These are phyloP conservation scores for Prillingera fragicola DNA, from an alignment of 1,284 basidiomycete species.

Conservation along the genomic window DNA sequence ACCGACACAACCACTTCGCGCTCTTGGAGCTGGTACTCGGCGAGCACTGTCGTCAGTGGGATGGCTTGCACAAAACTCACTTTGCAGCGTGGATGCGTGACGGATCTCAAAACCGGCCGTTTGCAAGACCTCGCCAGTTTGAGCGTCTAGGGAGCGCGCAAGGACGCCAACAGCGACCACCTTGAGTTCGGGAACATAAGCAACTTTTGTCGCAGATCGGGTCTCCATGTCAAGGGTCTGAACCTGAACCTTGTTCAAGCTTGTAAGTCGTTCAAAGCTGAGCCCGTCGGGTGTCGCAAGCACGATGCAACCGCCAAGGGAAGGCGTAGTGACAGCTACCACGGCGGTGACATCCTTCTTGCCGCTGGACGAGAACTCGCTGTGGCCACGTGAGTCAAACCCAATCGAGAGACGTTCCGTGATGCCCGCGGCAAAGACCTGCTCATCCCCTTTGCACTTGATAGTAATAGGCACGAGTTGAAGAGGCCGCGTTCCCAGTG, in stretches of 20 bases:
- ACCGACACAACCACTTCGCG: slow-evolving; percentile 34
- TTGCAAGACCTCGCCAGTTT: slow-evolving; percentile 55
- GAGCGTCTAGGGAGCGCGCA: slow-evolving; percentile 53
- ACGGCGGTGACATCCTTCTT: slow-evolving; percentile 65
- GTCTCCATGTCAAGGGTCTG: slow-evolving; percentile 65
- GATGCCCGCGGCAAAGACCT: slow-evolving; percentile 32
- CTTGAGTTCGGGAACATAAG: slow-evolving; percentile 55
- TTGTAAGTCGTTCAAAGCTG: slow-evolving; percentile 60
- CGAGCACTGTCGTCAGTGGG: slow-evolving; percentile 21
- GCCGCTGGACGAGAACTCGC: slow-evolving; percentile 65
- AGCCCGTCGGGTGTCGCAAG: slow-evolving; percentile 58
- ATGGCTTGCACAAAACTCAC: slow-evolving; percentile 49
- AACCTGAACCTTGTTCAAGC: slow-evolving; percentile 74
- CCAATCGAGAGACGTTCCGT: slow-evolving; percentile 42
- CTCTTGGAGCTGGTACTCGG: slow-evolving; percentile 19
- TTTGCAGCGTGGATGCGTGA: slow-evolving; percentile 60
- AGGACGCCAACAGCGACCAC: slow-evolving; percentile 62
- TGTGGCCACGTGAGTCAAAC: slow-evolving; percentile 61
- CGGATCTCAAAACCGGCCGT: slow-evolving; percentile 62
- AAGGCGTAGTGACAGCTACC: slow-evolving; percentile 52
- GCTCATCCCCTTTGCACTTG: slow-evolving; percentile 24
- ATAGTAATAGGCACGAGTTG: slow-evolving; percentile 5
- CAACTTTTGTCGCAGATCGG: slow-evolving; percentile 62
- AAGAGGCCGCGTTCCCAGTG: slow-evolving; percentile 34
- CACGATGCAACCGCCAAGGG: slow-evolving; percentile 56